These are phyloP conservation scores for Boletus eberwhitei DNA, from an alignment of 768 basidiomycete genomes.

Conservation along the genomic window DNA sequence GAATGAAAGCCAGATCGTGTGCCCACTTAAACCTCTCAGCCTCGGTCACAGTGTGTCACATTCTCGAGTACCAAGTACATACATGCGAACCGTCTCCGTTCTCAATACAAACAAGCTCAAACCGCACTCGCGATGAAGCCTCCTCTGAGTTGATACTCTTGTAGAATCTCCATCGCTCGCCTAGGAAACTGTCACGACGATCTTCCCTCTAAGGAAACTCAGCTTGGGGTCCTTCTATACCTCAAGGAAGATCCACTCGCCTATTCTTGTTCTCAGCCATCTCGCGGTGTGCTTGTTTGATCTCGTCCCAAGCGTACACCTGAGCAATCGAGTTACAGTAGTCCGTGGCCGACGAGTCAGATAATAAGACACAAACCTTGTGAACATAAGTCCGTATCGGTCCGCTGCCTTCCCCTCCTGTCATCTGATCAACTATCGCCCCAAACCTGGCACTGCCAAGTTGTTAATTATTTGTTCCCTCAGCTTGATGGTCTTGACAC, in stretches of 20 bases:
- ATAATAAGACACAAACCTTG: constrained; percentile 46
- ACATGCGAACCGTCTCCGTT: too few relatives aligned
- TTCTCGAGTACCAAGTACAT: too few relatives aligned
- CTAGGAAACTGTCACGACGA: constrained; percentile 28
- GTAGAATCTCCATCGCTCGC: constrained; percentile 9
- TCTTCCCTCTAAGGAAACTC: constrained; percentile 29
- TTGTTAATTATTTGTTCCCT: not conserved
- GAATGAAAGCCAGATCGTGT: not conserved
- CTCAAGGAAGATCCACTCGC: constrained; percentile 20
- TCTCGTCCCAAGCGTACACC: constrained; percentile 79
- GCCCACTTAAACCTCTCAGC: not conserved
- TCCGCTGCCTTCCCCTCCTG: constrained; percentile 53
- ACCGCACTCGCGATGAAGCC: constrained; percentile 1
- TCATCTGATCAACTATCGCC: constrained; percentile 57
- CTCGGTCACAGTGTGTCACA: not conserved
- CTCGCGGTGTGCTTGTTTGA: constrained; percentile 76
- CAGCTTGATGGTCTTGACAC: constrained; percentile 10
- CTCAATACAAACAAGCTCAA: constrained; percentile 6
- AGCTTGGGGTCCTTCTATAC: not conserved
- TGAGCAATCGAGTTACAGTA: constrained; percentile 25
- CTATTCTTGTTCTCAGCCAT: constrained; percentile 75
- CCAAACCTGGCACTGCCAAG: constrained; percentile 44
- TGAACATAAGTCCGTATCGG: constrained; percentile 74
- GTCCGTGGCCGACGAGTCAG: constrained; percentile 13
- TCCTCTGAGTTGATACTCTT: not conserved